Evolutionary conservation across 2,329 filamentous ascomycete species (phyloP).

Genomic region (Fusarium neocosmosporiellum): DNA sequence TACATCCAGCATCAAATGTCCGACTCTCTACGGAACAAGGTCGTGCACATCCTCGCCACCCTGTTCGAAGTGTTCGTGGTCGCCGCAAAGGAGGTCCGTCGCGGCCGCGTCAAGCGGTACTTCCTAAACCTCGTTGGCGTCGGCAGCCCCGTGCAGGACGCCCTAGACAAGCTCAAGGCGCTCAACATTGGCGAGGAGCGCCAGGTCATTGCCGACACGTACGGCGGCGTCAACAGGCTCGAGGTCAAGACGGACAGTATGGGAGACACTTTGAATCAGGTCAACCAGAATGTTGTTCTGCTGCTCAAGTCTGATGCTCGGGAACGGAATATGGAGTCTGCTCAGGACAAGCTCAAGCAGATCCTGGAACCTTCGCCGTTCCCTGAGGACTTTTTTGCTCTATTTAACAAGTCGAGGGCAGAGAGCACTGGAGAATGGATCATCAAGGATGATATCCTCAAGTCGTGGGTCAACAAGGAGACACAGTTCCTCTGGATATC

Average conservation of each 20-base stretch:
- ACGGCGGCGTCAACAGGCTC: constrained; percentile 51
- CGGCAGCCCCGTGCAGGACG: constrained; percentile 53
- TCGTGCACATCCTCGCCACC: constrained; percentile 55
- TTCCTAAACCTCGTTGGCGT: constrained; percentile 54
- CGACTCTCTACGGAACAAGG: constrained; percentile 50
- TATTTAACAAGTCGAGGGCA: constrained; percentile 54
- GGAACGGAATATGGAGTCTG: constrained; percentile 47
- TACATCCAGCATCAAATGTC: constrained; percentile 55
- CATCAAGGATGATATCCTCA: constrained; percentile 51
- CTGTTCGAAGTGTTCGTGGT: constrained; percentile 59
- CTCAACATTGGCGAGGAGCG: constrained; percentile 56
- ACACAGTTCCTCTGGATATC: constrained; percentile 56
- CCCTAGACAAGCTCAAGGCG: constrained; percentile 53
- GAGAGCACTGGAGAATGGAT: constrained; percentile 60
- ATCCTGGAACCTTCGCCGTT: constrained; percentile 56
- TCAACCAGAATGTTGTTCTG: constrained; percentile 50
- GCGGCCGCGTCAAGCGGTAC: constrained; percentile 55
- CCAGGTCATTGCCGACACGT: constrained; percentile 58
- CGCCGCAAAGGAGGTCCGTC: constrained; percentile 54
- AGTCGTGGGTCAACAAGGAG: constrained; percentile 52
- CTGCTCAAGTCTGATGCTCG: constrained; percentile 50
- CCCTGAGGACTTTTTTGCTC: constrained; percentile 55
- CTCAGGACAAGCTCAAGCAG: constrained; percentile 53
- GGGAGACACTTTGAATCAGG: constrained; percentile 48
- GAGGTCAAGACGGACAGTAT: constrained; percentile 51